Evolutionary conservation across 2,329 filamentous ascomycete species (phyloP).

Genomic region (Colletotrichum navitas): DNA sequence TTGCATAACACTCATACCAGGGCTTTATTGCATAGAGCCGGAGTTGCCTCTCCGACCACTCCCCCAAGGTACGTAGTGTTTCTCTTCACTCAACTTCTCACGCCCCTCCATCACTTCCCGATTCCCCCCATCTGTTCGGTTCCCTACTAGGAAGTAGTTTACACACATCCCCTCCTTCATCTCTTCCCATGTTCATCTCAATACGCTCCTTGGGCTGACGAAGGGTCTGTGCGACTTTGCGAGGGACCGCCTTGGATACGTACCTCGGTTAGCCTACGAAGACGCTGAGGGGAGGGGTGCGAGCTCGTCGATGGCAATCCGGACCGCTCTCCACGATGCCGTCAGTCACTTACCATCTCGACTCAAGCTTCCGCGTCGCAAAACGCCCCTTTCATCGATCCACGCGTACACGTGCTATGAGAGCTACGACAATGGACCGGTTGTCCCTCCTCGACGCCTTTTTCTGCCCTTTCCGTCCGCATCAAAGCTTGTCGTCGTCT

Average conservation of each 20-base stretch:
- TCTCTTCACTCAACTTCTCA: slow-evolving; percentile 3
- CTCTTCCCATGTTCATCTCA: not conserved
- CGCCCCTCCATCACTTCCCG: slow-evolving; percentile 1
- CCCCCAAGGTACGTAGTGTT: not conserved
- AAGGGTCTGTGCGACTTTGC: too few species aligned
- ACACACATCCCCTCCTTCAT: slow-evolving; percentile 13
- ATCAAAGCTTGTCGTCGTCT: slow-evolving; percentile 15
- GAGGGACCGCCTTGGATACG: too few species aligned
- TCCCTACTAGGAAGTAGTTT: not conserved
- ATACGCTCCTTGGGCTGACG: too few species aligned
- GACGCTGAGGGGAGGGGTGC: not conserved
- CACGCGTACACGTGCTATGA: slow-evolving; percentile 31
- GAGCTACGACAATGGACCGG: slow-evolving; percentile 16
- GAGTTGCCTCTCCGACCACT: not conserved
- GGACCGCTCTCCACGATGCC: slow-evolving; percentile 36
- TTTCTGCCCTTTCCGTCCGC: slow-evolving; percentile 19
- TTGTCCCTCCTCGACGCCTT: slow-evolving; percentile 15
- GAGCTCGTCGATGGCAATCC: slow-evolving; percentile 31
- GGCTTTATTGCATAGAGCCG: slow-evolving; percentile 13
- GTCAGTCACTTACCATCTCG: slow-evolving; percentile 1
- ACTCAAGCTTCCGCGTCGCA: slow-evolving; percentile 26
- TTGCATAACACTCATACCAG: slow-evolving; percentile 7
- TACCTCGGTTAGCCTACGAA: not conserved
- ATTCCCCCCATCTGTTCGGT: not conserved
- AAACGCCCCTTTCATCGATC: slow-evolving; percentile 25